Evolutionary conservation across 176 grass and related monocot species (phyloP).

Genomic region (Chloris gayana): DNA sequence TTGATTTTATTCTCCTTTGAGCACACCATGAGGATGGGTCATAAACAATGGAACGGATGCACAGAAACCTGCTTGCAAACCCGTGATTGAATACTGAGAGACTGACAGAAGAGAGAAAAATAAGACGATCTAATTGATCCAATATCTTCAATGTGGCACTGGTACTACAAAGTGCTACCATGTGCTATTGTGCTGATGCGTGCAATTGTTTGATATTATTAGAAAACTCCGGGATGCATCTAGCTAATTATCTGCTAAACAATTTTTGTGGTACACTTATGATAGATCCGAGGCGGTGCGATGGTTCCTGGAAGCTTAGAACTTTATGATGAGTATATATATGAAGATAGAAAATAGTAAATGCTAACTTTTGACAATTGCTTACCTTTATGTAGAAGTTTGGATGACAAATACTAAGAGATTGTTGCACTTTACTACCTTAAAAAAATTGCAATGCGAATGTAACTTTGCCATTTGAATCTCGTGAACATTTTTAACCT

Average conservation of each 20-base stretch:
- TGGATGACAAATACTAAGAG: not conserved
- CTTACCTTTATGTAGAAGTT: not conserved
- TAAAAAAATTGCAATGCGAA: not conserved
- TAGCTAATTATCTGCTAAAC: not conserved
- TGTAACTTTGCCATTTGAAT: not conserved
- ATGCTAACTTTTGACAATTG: not conserved
- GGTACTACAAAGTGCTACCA: conserved; percentile 25
- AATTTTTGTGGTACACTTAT: not conserved
- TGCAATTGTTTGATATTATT: conserved; percentile 27
- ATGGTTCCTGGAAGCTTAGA: conserved; percentile 27
- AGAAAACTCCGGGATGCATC: conserved; percentile 26
- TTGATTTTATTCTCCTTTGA: not conserved
- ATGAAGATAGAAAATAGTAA: conserved; percentile 7
- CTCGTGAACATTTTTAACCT: not conserved
- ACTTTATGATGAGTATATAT: not conserved
- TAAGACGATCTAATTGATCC: conserved; percentile 35
- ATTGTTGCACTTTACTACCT: too few relatives aligned
- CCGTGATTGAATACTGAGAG: conserved; percentile 1
- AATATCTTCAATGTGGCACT: not conserved
- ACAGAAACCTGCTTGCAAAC: not conserved
- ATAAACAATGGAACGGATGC: not conserved
- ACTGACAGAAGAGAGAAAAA: conserved; percentile 35
- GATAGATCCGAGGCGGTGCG: not conserved
- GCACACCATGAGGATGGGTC: not conserved
- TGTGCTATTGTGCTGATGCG: conserved; percentile 38